Evolutionary conservation across 257 asterid species (phyloP), one percentile per base, ranked within the genome.

Genomic region (Penstemon davidsonii): DNA sequence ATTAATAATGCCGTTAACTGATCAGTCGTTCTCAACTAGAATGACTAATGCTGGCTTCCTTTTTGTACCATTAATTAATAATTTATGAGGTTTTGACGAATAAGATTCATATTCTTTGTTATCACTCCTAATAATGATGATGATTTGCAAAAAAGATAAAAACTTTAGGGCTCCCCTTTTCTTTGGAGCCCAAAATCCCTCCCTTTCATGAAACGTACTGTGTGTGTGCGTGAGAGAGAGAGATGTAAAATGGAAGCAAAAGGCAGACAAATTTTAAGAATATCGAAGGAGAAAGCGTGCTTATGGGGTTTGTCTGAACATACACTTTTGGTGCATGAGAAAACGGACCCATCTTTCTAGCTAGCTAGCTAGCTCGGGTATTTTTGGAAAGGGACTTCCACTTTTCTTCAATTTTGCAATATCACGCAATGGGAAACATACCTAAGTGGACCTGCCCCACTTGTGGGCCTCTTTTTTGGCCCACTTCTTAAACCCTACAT

Each of bases 221-320:
- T 55, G 7, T 41, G 2, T 8, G 4, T 40, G 44, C 66, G 41
- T 55, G 67, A 54, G 42, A 75, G 72, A 54, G 71, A 71, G 82
- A 83, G 77, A 67, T 70, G 92, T 86, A 74, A 86, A 84, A 84
- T 80, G 79, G 84, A 87, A 82, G 90, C 84, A 85, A 81, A 25
- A 77, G 85, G 73, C 72, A 67, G 58, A 69, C 47, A 70, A 71
- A 4, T 70, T 61, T 72, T 9, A 64, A 64, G 49, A 51, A 55
- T 25, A 25, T 25, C 45, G 66, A 60, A 61, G 7, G 67, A 71
- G 73, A 63, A 43, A 57, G 25, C 75, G 61, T 64, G 79, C 67
- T 60, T 73, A 74, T 36, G 73, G 75, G 75, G 81, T 82, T 77
- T 78, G 66, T 66, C 62, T 6, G 68, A 78, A 38, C 66, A 46